Evolutionary conservation across 768 basidiomycete genomes (phyloP), one percentile per base, ranked within the genome.

Genomic region (Boletus edulis): DNA sequence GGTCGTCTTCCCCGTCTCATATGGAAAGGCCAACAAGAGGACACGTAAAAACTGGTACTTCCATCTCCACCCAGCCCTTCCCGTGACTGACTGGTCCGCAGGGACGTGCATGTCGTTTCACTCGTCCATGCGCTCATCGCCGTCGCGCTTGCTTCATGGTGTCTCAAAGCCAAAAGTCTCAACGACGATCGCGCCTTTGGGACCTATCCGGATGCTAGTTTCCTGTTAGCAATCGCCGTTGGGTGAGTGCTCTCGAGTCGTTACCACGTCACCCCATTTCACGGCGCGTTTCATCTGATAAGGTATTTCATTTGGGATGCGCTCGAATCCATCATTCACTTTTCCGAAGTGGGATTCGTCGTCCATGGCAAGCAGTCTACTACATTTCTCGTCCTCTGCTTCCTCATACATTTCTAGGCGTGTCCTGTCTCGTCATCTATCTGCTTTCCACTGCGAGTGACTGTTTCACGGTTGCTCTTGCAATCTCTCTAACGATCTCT

Each of bases 241-340:
- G 92, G 87, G 87, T 89, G 54, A 60, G 59, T 37, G 76, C 72
- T n/a, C 13, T 35, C 29, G 29, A 29, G 29, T 29, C 29, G 8
- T 18, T 39, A 13, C 34, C 34, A 14, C 3, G 34, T 14, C 34
- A 35, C 34, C 1, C 34, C 34, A 35, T 35, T 6, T 35, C 34
- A 35, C 14, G 34, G 34, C 34, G 34, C 12, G 34, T 14, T 14
- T 34, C 34, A 14, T 34, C 32, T n/a, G n/a, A n/a, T n/a, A 34
- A 88, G 85, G 6, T 87, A 87, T 65, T 94, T 96, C 68, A 59
- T 94, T 18, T 96, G 93, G 93, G 93, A 96, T 64, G 78, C 79
- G 0, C 54, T 90, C 27, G 89, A 92, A 68, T 81, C 84, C 8
- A 70, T 86, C 22, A 50, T 87, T 49, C 84, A 91, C 68, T 88